phyloP scores from a whole-genome alignment of 805 yeast species.

The Candida maltosa region DNA sequence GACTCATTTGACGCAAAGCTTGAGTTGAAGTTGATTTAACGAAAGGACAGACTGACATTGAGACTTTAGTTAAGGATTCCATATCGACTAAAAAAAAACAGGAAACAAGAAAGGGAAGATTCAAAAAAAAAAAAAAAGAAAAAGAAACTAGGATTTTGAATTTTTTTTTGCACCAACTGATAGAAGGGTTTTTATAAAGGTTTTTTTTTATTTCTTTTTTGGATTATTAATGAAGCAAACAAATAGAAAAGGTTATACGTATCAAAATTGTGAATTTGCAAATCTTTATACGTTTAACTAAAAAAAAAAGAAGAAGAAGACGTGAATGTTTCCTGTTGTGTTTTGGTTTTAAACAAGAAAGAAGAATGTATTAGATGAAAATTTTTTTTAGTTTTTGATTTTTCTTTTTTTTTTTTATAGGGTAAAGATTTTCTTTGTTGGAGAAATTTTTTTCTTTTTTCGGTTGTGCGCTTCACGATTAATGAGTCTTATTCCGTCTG shows the following conservation, averaged over 20 bases:
- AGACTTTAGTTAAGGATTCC: conserved; percentile 78
- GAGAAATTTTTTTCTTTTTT: no score
- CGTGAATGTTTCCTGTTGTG: no score
- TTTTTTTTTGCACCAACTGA: background rate
- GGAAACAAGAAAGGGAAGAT: background rate
- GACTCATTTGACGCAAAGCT: conserved; percentile 56
- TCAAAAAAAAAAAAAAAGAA: background rate
- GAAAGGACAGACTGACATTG: conserved; percentile 82
- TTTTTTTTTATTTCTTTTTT: background rate
- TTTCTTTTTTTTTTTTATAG: background rate
- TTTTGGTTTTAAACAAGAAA: background rate
- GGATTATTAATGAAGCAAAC: background rate
- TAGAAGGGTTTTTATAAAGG: background rate
- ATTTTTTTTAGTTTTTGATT: background rate
- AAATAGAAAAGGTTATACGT: background rate
- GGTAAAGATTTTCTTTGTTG: no score
- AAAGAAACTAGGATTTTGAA: background rate
- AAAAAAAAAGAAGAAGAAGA: background rate
- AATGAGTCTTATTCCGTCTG: no score
- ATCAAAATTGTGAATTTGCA: no score
- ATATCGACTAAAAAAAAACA: conserved; percentile 28
- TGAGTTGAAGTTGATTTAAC: conserved; percentile 59
- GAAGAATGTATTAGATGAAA: background rate
- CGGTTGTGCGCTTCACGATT: no score
- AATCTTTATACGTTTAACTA: background rate